Percentiles rank a stretch among this genome's conserved stretches.
Conservation (phyloP, 108 stramenopile species). For the Mediolabrus comicus region DNA sequence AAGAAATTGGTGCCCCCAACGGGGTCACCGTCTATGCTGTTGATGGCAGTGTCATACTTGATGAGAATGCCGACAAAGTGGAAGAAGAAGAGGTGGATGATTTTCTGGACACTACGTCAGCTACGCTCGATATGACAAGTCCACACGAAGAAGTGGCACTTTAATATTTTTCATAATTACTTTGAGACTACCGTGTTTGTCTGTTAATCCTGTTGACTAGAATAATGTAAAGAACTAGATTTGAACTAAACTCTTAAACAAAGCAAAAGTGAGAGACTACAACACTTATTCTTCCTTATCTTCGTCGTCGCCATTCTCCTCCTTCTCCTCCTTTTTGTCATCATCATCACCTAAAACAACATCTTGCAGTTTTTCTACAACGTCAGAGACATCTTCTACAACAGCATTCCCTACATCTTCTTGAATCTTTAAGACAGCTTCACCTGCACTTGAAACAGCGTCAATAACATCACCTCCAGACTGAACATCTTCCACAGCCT, state of each 20-base stretch:
- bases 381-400: constrained; percentile 24
- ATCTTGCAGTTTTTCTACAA: constrained; percentile 13
- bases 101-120: constrained; percentile 10
- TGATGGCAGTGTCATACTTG: constrained; percentile 89
- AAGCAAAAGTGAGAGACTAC: background rate
- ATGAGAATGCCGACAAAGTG: constrained; percentile 11
- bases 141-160: background rate
- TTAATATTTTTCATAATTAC: background rate
- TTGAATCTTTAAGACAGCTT: constrained; percentile 17
- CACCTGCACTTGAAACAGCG: constrained; percentile 11
- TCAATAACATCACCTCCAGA: constrained; percentile 37
- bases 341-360: constrained; percentile 22
- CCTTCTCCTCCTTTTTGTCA: constrained; percentile 19
- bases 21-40: constrained; percentile 84
- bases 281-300: background rate
- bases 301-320: background rate
- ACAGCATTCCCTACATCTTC: constrained; percentile 14
- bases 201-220: background rate
- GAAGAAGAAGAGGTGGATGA: constrained; percentile 17
- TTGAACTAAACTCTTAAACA: background rate
- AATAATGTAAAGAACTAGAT: background rate
- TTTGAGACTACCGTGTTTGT: background rate
- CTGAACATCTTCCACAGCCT: constrained; percentile 21
- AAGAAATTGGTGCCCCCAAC: constrained; percentile 82
- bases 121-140: background rate